Evolutionary conservation across 2,329 filamentous ascomycete genomes (phyloP), one percentile per base, ranked within the genome.

Genomic region (Chaetomiaceae sp.): DNA sequence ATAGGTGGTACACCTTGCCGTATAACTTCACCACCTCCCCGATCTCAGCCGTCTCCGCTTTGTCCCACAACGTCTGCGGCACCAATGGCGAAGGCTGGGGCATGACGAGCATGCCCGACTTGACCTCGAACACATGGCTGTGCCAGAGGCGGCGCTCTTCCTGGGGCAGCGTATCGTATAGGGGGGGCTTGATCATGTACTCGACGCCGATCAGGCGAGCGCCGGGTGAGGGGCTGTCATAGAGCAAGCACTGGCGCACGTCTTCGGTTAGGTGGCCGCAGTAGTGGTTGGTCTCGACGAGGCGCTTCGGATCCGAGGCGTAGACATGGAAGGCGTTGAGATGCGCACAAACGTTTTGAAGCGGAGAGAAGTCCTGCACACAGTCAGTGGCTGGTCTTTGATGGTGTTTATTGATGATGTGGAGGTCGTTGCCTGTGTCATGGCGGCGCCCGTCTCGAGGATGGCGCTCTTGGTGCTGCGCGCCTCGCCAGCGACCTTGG

Each of bases 271-370:
- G 63, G 63, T 94, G 89, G 1, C 85, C 79, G 66, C 90, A 95
- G 70, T 94, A 95, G 68, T 95, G 89, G 65, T 94, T 90, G 0
- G 89, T 75, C 66, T 94, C 88, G 1, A 95, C 84, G 34, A 74
- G 77, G 13, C 87, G 82, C 1, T 73, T 77, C 0, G 84, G 82
- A 41, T 92, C 86, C 23, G 82, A 77, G n/a, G 84, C 85, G 65
- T 94, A 94, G 43, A 85, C 82, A 64, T 95, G 90, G 64, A 91
- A 91, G n/a, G 88, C 89, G 62, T 94, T 91, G 1, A 95, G 76
- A 65, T 92, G 88, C 1, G 87, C 89, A 69, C 89, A 94, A 44
- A 95, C 79, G 48, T 82, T 80, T 62, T 89, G 85, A 6, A 89
- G 70, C 0, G 89, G 89, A 0, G 77, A 73, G 66, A 95, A 89